A percentile compares a stretch with the other conserved stretches of the same genome.
Evolutionary conservation across 2,329 filamentous ascomycete genomes (phyloP).

Genomic region (Gaeumannomyces sp.): DNA sequence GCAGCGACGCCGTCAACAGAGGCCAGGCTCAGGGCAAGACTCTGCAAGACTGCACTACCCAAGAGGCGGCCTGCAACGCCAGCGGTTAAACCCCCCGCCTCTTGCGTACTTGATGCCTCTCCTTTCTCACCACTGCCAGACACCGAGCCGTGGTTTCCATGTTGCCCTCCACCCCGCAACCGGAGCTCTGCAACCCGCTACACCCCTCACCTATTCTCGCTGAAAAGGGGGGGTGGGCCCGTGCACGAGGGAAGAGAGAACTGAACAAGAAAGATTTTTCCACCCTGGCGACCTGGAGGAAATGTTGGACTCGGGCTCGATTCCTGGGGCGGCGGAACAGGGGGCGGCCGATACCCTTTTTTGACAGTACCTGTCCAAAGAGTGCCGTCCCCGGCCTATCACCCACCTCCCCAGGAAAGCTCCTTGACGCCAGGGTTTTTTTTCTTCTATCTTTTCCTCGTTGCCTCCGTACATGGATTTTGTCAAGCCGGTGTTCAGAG

Average conservation of each 20-base stretch:
- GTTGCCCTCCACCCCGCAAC: neutral
- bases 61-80: conserved; percentile 40
- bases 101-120: conserved; percentile 1
- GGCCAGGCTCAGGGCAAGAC: conserved; percentile 35
- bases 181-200: neutral
- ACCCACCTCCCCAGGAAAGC: neutral
- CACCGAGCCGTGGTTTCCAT: too few species aligned
- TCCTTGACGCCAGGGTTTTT: neutral
- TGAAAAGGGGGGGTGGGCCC: neutral
- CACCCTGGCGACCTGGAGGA: neutral
- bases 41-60: conserved; percentile 47
- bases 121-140: neutral
- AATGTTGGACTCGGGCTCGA: neutral
- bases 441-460: neutral
- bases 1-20: conserved; percentile 49
- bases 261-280: neutral
- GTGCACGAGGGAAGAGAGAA: neutral
- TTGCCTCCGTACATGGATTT: neutral
- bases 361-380: neutral
- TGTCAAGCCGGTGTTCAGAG: neutral
- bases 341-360: neutral
- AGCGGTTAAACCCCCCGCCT: conserved; percentile 14
- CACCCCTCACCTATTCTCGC: neutral
- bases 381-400: conserved; percentile 2
- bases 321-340: neutral